These are phyloP conservation scores for Hypoxylon fragiforme DNA, from an alignment of 495 filamentous ascomycete genomes.

Conservation along the genomic window DNA sequence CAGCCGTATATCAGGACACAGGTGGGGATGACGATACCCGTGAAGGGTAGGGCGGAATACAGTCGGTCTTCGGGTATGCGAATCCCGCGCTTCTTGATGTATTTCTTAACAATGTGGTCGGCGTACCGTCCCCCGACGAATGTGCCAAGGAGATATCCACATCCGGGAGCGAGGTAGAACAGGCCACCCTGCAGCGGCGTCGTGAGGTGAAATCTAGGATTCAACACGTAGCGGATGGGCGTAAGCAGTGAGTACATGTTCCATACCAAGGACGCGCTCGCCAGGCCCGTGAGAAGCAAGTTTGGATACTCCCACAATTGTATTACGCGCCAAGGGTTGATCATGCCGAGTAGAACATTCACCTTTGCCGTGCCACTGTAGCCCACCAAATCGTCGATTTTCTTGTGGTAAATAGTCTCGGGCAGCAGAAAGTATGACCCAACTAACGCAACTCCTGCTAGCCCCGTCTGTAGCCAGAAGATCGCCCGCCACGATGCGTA, in stretches of 20 bases:
- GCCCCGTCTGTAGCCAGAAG: conserved; percentile 71
- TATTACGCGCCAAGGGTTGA: conserved; percentile 65
- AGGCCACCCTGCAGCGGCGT: conserved; percentile 68
- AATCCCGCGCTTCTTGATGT: conserved; percentile 59
- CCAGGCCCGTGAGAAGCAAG: conserved; percentile 62
- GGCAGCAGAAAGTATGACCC: conserved; percentile 67
- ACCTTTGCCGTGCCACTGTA: conserved; percentile 52
- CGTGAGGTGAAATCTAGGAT: conserved; percentile 69
- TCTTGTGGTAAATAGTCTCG: conserved; percentile 67
- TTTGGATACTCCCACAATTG: conserved; percentile 68
- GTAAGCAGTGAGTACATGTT: conserved; percentile 75
- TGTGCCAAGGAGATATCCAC: conserved; percentile 69
- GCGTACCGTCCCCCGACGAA: conserved; percentile 74
- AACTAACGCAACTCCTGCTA: conserved; percentile 60
- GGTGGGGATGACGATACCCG: conserved; percentile 62
- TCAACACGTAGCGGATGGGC: conserved; percentile 74
- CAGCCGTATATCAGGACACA: conserved; percentile 75
- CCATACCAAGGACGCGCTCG: conserved; percentile 66
- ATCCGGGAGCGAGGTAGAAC: conserved; percentile 75
- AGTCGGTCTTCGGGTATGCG: conserved; percentile 72
- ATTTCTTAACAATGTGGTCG: conserved; percentile 65
- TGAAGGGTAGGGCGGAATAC: conserved; percentile 61
- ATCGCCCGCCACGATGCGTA: conserved; percentile 69
- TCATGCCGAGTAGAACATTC: conserved; percentile 58
- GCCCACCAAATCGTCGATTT: conserved; percentile 57